Conservation (phyloP, 192 early-diverging fungal genomes). For the Gonapodya prolifera region DNA sequence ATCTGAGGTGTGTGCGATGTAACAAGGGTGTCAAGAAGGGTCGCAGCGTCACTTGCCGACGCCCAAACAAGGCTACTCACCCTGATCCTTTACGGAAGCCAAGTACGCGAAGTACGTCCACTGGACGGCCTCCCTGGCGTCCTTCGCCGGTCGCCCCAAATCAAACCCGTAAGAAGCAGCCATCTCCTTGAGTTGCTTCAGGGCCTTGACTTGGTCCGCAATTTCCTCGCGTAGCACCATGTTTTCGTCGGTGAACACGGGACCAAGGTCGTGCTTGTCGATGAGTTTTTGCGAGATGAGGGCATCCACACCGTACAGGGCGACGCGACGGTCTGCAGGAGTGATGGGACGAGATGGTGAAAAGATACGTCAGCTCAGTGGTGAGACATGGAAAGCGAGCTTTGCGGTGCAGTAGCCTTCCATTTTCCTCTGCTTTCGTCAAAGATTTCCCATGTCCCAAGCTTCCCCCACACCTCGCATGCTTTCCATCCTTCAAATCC, state of each 20-base stretch:
- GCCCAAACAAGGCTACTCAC: not conserved
- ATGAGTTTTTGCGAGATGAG: constrained; percentile 9
- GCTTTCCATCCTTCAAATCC: too few relatives aligned
- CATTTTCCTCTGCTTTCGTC: too few relatives aligned
- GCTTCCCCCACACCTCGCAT: too few relatives aligned
- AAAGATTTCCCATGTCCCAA: too few relatives aligned
- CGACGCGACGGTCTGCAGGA: constrained; percentile 13
- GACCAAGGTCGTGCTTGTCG: constrained; percentile 11
- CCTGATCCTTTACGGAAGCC: constrained; percentile 14
- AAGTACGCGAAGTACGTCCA: constrained; percentile 16
- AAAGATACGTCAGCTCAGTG: too few relatives aligned
- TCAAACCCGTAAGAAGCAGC: constrained; percentile 12
- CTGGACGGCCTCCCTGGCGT: constrained; percentile 14
- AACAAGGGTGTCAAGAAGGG: not conserved
- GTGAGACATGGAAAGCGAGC: too few relatives aligned
- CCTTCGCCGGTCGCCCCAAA: constrained; percentile 12
- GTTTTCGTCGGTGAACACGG: constrained; percentile 8
- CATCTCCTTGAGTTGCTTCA: constrained; percentile 10
- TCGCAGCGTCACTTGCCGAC: not conserved
- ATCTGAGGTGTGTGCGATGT: constrained; percentile 1
- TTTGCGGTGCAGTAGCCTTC: too few relatives aligned
- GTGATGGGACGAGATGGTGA: not conserved
- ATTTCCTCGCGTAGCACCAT: constrained; percentile 14
- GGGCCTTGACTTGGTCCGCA: constrained; percentile 14
- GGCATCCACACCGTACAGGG: constrained; percentile 13